Evolutionary conservation across 257 asterid species (phyloP), one percentile per base, ranked within the genome.

Genomic region (Agastache rugosa): DNA sequence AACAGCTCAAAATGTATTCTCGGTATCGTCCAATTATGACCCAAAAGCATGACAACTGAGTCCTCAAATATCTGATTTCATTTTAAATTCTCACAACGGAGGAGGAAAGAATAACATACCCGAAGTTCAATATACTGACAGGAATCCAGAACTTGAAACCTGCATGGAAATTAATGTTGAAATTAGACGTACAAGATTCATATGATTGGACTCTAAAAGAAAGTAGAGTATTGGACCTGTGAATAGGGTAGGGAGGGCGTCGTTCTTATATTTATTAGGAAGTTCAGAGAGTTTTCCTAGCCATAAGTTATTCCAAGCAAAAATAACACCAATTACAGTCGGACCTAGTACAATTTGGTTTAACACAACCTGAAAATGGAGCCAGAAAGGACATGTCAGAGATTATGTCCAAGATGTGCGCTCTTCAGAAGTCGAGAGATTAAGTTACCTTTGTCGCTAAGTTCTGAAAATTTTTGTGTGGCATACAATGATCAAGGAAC

Each of bases 91-190:
- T 19, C 5, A 11, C n/a, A 1, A 14, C 5, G 31, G 48, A 59
- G 58, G 71, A 20, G 56, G 73, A 61, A 75, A 19, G 69, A 60
- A 34, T 66, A 60, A 77, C 95, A 51, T 87, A 92, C 99, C 99
- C 84, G 77, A 94, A 94, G 69, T 94, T 94, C 87, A 94, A 72
- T 75, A 94, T 71, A 83, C 96, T 89, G 80, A 94, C 98, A 60
- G 98, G 98, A 74, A 94, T 83, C 97, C 99, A 94, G 92, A 94
- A 94, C 78, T 89, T 85, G 83, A 92, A 90, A 19, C 99, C 99
- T 94, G 97, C 60, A 83, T 35, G 59, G 67, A 17, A 68, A 63
- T 55, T 63, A 53, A 61, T 56, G 65, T 11, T 19, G 63, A 37
- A 42, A 41, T 39, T 17, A 41, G 65, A 6, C 58, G 9, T 23